Percentiles rank a stretch among this genome's conserved stretches.
Conservation (phyloP, 2,329 filamentous ascomycete species). For the Diaporthe ilicicola region DNA sequence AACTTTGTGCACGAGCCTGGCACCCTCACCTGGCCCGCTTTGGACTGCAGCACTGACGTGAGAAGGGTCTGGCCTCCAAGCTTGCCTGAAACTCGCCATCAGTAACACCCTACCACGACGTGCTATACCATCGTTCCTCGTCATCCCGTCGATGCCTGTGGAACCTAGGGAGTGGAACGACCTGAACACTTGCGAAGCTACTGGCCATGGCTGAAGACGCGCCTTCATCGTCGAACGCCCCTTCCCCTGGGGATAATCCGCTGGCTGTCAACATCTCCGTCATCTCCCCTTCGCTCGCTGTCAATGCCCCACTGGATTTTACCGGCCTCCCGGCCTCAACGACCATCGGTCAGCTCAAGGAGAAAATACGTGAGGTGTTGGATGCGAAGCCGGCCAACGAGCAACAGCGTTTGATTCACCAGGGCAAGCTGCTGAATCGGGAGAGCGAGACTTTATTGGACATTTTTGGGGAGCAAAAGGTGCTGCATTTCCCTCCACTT, state of each 20-base stretch:
- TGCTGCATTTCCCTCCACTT: conserved; percentile 43
- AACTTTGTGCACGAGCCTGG: conserved; percentile 27
- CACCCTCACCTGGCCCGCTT: conserved; percentile 8
- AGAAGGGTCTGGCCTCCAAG: conserved; percentile 31
- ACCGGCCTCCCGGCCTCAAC: conserved; percentile 57
- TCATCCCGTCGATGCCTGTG: not conserved
- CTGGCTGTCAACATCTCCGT: conserved; percentile 64
- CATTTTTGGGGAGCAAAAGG: conserved; percentile 64
- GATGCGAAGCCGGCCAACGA: conserved; percentile 60
- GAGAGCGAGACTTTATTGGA: conserved; percentile 65
- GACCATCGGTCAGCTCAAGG: conserved; percentile 66
- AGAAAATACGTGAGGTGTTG: conserved; percentile 62
- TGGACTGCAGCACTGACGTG: conserved; percentile 11
- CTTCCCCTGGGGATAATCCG: conserved; percentile 35
- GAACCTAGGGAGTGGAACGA: conserved; percentile 25
- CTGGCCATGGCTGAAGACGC: conserved; percentile 51
- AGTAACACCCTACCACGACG: not conserved
- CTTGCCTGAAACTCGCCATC: not conserved
- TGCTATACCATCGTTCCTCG: not conserved
- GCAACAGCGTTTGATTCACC: conserved; percentile 67
- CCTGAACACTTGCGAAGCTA: conserved; percentile 27
- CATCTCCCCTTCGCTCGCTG: conserved; percentile 65
- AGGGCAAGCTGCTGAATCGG: conserved; percentile 63
- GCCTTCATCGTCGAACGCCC: conserved; percentile 39
- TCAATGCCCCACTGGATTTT: conserved; percentile 60